phyloP scores from a whole-genome alignment of 192 early-diverging fungal species.

The Umbelopsis isabellina region DNA sequence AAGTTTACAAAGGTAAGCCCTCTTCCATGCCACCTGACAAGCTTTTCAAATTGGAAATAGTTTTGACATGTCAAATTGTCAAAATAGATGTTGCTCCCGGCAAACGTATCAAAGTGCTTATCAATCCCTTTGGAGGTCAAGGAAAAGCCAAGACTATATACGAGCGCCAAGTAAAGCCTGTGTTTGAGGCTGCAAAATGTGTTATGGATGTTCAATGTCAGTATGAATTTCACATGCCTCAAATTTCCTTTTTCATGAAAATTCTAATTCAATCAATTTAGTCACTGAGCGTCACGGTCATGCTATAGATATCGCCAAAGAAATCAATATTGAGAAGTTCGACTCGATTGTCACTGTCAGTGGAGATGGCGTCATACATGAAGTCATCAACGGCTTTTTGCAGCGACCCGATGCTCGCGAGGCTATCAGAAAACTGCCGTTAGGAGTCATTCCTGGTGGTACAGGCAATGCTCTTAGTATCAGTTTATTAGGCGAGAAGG shows the following conservation, averaged over 20 bases:
- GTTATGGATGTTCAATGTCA: slow-evolving; percentile 52
- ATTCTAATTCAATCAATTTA: slow-evolving; percentile 26
- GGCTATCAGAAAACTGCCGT: slow-evolving; percentile 53
- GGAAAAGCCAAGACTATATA: slow-evolving; percentile 64
- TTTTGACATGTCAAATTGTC: not conserved
- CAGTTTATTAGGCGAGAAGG: slow-evolving; percentile 51
- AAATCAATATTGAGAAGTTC: slow-evolving; percentile 56
- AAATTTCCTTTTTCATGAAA: not conserved
- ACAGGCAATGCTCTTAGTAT: slow-evolving; percentile 59
- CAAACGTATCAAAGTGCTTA: slow-evolving; percentile 57
- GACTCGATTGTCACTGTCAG: slow-evolving; percentile 67
- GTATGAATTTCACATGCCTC: slow-evolving; percentile 20
- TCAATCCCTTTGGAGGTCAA: slow-evolving; percentile 79
- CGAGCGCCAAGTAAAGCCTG: slow-evolving; percentile 54
- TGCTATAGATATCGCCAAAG: slow-evolving; percentile 63
- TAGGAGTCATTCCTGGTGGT: slow-evolving; percentile 69
- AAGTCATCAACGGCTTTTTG: slow-evolving; percentile 82
- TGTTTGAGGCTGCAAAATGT: slow-evolving; percentile 66
- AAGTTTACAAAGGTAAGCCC: slow-evolving; percentile 23
- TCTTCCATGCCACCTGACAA: not conserved
- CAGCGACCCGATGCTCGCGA: slow-evolving; percentile 64
- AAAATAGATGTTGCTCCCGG: slow-evolving; percentile 26
- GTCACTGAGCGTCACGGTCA: slow-evolving; percentile 65
- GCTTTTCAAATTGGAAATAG: not conserved
- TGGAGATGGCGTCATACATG: slow-evolving; percentile 84